Percentiles rank a stretch among this genome's conserved stretches.
These are phyloP conservation scores for Echites panduratus DNA, from an alignment of 257 asterid species.

Conservation along the genomic window DNA sequence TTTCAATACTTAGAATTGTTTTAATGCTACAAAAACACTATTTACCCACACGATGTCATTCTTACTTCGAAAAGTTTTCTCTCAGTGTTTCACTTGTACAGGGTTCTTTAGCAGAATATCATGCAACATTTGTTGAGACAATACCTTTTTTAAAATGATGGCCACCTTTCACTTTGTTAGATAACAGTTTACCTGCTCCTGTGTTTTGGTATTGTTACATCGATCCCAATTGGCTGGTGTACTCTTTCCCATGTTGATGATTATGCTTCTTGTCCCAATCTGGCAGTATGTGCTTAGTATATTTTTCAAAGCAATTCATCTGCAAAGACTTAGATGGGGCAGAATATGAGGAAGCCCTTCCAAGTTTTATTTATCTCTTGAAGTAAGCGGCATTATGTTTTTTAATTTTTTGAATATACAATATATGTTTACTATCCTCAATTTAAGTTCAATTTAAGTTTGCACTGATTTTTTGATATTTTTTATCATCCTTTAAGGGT, in stretches of 20 bases:
- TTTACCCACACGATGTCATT: neutral
- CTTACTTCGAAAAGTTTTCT: neutral
- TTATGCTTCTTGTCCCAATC: conserved; percentile 90
- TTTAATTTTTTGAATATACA: neutral
- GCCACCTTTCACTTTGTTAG: conserved; percentile 81
- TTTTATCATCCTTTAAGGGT: too few relatives aligned
- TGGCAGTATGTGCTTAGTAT: conserved; percentile 81
- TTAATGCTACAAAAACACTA: neutral
- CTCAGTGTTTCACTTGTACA: conserved; percentile 23
- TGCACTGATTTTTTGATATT: too few relatives aligned
- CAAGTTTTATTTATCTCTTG: conserved; percentile 54
- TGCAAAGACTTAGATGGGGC: conserved; percentile 94
- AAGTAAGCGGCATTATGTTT: conserved; percentile 34
- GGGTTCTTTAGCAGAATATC: conserved; percentile 79
- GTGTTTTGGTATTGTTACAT: conserved; percentile 90
- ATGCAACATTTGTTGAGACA: conserved; percentile 82
- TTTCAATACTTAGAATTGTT: neutral
- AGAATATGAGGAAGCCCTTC: conserved; percentile 92
- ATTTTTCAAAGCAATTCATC: conserved; percentile 78
- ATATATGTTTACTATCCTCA: too few relatives aligned
- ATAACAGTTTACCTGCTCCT: conserved; percentile 70
- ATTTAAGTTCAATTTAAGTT: too few relatives aligned
- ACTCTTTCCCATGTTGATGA: conserved; percentile 83
- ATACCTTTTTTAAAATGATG: conserved; percentile 85
- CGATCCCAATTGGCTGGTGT: conserved; percentile 98